Evolutionary conservation across 2,329 filamentous ascomycete genomes (phyloP), one percentile per base, ranked within the genome.

Genomic region (Apiospora hydei): DNA sequence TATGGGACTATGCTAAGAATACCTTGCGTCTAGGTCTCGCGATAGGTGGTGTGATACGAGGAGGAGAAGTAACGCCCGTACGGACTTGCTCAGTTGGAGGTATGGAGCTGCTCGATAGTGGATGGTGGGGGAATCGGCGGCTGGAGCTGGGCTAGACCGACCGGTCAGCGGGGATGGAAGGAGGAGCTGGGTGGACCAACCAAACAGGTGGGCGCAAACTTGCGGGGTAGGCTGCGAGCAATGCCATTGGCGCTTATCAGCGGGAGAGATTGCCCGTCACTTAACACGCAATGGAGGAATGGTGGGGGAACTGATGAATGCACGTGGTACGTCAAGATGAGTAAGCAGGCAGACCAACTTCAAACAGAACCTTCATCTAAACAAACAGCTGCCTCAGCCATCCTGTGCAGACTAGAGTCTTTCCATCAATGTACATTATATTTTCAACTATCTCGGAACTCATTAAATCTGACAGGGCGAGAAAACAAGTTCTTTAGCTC

Each of bases 81-180:
- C 26, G 26, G 26, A 30, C 26, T 3, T 30, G 38, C 10, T 41
- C 38, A 38, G 34, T 5, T 38, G 34, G 34, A 57, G 53, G 53
- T 61, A 61, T 61, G 53, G 53, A 53, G 24, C 24, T 53, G 6
- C 44, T 16, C 13, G 4, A 53, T 53, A 16, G 51, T 61, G 26
- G 26, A 10, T 64, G 30, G 57, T 64, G 57, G 57, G 57, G 18
- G 57, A 64, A 64, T 41, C 57, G 57, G 57, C 57, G 57, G 26
- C 57, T 64, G 30, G 57, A 61, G 30, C 53, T 61, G 53, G 57
- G 57, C 57, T 64, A 64, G 57, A 64, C 57, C 57, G 34, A 41
- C 57, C 34, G 34, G 57, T 11, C 38, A 64, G 34, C 34, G 57
- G 57, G 57, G 57, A 30, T 30, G 34, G 24, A n/a, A 13, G 21